Evolutionary conservation across 208 protist species (phyloP).

Genomic region (Acanthamoeba healyi): DNA sequence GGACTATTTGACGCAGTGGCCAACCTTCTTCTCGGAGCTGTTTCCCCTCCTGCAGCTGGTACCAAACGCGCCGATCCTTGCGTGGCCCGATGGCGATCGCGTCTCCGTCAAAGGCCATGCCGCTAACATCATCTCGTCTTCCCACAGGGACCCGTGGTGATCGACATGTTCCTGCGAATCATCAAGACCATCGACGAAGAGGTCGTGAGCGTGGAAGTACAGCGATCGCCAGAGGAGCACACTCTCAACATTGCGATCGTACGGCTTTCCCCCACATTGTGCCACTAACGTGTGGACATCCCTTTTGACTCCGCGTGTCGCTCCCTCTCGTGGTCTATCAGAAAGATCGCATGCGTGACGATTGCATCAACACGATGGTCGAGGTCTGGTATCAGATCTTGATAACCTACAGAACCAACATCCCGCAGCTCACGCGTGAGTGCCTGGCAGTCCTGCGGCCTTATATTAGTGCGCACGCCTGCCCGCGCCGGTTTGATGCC

Average conservation of each 20-base stretch:
- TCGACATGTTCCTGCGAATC: slow-evolving; percentile 85
- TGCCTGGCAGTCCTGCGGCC: slow-evolving; percentile 77
- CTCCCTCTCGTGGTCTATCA: background rate
- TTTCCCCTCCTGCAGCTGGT: slow-evolving; percentile 37
- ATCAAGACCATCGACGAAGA: slow-evolving; percentile 82
- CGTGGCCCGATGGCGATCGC: background rate
- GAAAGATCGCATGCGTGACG: slow-evolving; percentile 84
- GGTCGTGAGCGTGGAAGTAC: slow-evolving; percentile 77
- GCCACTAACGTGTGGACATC: background rate
- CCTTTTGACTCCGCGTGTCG: background rate
- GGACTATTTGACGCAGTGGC: slow-evolving; percentile 80
- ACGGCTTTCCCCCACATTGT: background rate
- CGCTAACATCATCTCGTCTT: too few relatives aligned
- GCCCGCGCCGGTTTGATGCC: background rate
- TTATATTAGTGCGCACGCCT: slow-evolving; percentile 75
- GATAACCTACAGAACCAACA: slow-evolving; percentile 1
- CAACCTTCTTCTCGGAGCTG: slow-evolving; percentile 76
- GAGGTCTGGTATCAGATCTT: slow-evolving; percentile 81
- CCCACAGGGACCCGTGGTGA: slow-evolving; percentile 24
- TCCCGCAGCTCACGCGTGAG: slow-evolving; percentile 73
- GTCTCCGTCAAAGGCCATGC: too few relatives aligned
- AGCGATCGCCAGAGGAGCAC: slow-evolving; percentile 75
- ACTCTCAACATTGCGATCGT: slow-evolving; percentile 83
- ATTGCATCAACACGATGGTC: slow-evolving; percentile 77
- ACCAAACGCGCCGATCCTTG: background rate